A percentile compares a stretch with the other conserved stretches of the same genome.
phyloP scores from a whole-genome alignment of 2,329 filamentous ascomycete genomes.

The Gyromitra esculenta region DNA sequence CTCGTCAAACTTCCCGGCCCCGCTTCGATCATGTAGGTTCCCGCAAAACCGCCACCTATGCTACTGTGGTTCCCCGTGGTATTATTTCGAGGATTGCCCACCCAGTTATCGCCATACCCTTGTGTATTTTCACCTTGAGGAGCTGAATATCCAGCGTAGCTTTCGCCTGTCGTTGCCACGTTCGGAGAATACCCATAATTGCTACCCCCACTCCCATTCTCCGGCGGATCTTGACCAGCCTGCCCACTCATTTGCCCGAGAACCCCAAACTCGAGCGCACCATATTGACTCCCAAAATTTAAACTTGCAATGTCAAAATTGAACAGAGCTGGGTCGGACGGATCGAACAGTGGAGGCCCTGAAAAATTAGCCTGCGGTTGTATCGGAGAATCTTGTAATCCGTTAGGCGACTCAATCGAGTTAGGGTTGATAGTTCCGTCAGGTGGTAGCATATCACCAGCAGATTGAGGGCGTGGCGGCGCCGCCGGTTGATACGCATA shows the following conservation, averaged over 20 bases:
- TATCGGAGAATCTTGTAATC: constrained; percentile 59
- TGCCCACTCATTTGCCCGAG: constrained; percentile 90
- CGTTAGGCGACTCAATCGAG: constrained; percentile 59
- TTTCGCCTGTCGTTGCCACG: constrained; percentile 46
- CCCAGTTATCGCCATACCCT: constrained; percentile 46
- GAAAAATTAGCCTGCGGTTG: constrained; percentile 58
- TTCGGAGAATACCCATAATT: constrained; percentile 54
- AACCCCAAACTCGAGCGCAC: constrained; percentile 94
- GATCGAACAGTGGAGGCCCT: constrained; percentile 74
- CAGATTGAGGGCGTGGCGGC: constrained; percentile 61
- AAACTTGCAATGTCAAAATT: constrained; percentile 95
- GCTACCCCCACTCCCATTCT: constrained; percentile 50
- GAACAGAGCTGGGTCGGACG: constrained; percentile 89
- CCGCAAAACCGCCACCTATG: constrained; percentile 51
- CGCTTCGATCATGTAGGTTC: constrained; percentile 55
- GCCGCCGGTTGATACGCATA: constrained; percentile 63
- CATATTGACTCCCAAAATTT: constrained; percentile 96
- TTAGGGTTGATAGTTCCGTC: constrained; percentile 58
- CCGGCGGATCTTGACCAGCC: constrained; percentile 44
- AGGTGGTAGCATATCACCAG: constrained; percentile 60
- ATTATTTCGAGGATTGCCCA: constrained; percentile 41
- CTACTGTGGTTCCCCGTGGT: constrained; percentile 37
- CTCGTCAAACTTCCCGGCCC: constrained; percentile 54
- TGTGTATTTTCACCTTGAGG: constrained; percentile 45
- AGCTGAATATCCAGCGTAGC: constrained; percentile 51